A percentile compares a stretch with the other conserved stretches of the same genome.
These are phyloP conservation scores for Nectriaceae sp. DNA, from an alignment of 2,329 filamentous ascomycete species.

Conservation along the genomic window DNA sequence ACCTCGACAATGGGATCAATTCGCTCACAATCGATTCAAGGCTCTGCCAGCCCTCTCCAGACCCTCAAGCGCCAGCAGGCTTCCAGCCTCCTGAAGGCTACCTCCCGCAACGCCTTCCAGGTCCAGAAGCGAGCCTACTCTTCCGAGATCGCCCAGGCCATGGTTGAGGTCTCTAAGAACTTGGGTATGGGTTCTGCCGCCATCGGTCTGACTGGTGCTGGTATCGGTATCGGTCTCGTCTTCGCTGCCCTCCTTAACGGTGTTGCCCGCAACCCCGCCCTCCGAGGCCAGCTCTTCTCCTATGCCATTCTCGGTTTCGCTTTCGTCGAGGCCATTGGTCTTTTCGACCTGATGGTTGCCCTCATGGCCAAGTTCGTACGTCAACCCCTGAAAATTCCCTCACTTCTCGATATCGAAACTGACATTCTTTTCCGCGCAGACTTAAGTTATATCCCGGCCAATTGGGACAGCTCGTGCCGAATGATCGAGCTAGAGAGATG, in stretches of 20 bases:
- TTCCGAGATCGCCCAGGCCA: slow-evolving; percentile 84
- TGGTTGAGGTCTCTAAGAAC: slow-evolving; percentile 91
- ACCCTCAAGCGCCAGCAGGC: slow-evolving; percentile 75
- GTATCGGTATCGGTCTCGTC: slow-evolving; percentile 95
- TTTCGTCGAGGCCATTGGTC: slow-evolving; percentile 90
- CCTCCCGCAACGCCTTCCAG: slow-evolving; percentile 66
- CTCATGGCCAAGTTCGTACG: slow-evolving; percentile 89
- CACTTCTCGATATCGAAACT: slow-evolving; percentile 5
- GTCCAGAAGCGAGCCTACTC: slow-evolving; percentile 75
- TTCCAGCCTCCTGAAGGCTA: slow-evolving; percentile 66
- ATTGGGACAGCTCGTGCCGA: slow-evolving; percentile 38
- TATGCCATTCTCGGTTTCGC: slow-evolving; percentile 95
- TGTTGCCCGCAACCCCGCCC: slow-evolving; percentile 91
- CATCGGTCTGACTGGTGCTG: slow-evolving; percentile 89
- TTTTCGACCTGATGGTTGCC: slow-evolving; percentile 89
- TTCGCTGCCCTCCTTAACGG: slow-evolving; percentile 87
- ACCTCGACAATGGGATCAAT: slow-evolving; percentile 26
- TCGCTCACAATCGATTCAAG: slow-evolving; percentile 42
- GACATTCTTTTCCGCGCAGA: slow-evolving; percentile 26
- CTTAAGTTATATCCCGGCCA: slow-evolving; percentile 37
- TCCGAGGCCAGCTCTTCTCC: slow-evolving; percentile 93
- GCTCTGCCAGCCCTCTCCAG: slow-evolving; percentile 66
- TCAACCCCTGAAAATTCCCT: slow-evolving; percentile 28
- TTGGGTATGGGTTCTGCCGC: slow-evolving; percentile 85
- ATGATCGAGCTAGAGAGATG: slow-evolving; percentile 37